These are phyloP conservation scores for Colletotrichum australisinense DNA, from an alignment of 2,329 filamentous ascomycete species.

Conservation along the genomic window DNA sequence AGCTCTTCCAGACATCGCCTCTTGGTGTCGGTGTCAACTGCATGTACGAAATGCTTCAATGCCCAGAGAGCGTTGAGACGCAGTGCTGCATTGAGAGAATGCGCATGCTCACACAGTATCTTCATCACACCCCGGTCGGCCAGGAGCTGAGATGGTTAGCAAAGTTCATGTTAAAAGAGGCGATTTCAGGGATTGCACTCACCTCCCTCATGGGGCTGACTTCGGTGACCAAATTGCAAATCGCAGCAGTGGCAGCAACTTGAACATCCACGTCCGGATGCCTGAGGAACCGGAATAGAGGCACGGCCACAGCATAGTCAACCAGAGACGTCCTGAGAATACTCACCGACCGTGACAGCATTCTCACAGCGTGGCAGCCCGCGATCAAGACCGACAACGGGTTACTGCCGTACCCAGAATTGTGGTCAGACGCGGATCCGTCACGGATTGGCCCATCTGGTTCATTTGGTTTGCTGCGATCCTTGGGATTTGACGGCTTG, in stretches of 20 bases:
- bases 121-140: conserved; percentile 79
- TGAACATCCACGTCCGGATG: conserved; percentile 83
- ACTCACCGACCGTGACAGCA: conserved; percentile 86
- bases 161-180: neutral
- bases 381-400: conserved; percentile 83
- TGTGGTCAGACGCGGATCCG: conserved; percentile 41
- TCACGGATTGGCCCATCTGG: conserved; percentile 44
- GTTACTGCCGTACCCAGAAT: conserved; percentile 75
- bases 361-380: conserved; percentile 84
- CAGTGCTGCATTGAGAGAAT: conserved; percentile 81
- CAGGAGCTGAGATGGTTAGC: conserved; percentile 66
- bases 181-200: conserved; percentile 48
- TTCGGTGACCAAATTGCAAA: conserved; percentile 88
- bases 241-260: conserved; percentile 84
- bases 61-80: conserved; percentile 92
- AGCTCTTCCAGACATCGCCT: conserved; percentile 82
- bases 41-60: conserved; percentile 87
- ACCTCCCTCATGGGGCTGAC: conserved; percentile 93
- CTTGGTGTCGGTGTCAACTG: conserved; percentile 77
- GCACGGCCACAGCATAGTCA: conserved; percentile 83
- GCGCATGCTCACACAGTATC: conserved; percentile 85
- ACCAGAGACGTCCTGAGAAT: conserved; percentile 88
- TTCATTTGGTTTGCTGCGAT: conserved; percentile 53
- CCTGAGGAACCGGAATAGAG: conserved; percentile 79
- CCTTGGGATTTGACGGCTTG: conserved; percentile 58